These are phyloP conservation scores for Saccharomycopsis fibuligera DNA, from an alignment of 805 yeast species.

Conservation along the genomic window DNA sequence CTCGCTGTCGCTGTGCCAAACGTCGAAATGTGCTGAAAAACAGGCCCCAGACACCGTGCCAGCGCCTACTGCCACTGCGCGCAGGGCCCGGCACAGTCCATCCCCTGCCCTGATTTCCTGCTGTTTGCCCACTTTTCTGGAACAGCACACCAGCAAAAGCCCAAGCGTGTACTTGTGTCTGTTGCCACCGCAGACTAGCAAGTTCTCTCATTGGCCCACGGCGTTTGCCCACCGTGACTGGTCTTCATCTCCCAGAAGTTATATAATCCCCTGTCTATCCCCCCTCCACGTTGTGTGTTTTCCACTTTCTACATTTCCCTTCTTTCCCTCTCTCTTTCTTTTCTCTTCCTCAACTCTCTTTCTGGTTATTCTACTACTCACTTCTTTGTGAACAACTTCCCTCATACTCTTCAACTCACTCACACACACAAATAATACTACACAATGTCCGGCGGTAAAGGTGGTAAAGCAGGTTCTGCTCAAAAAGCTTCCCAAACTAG, in stretches of 20 bases:
- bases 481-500: conserved; percentile 89
- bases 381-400: no score
- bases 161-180: no score
- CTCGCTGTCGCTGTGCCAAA: neutral
- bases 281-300: neutral
- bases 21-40: neutral
- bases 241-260: neutral
- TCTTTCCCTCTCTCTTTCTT: neutral
- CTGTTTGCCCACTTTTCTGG: no score
- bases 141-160: no score
- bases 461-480: conserved; percentile 91
- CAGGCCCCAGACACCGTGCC: neutral
- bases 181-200: no score
- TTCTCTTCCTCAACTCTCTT: neutral
- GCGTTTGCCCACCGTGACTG: neutral
- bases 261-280: neutral
- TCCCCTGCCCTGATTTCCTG: neutral
- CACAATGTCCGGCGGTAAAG: conserved; percentile 63
- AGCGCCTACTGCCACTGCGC: neutral
- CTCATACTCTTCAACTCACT: no score
- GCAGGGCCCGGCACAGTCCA: neutral
- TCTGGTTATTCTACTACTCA: neutral
- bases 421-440: neutral
- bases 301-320: neutral
- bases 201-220: no score